These are phyloP conservation scores for Golubevia sp. DNA, from an alignment of 1,284 basidiomycete species.

Conservation along the genomic window DNA sequence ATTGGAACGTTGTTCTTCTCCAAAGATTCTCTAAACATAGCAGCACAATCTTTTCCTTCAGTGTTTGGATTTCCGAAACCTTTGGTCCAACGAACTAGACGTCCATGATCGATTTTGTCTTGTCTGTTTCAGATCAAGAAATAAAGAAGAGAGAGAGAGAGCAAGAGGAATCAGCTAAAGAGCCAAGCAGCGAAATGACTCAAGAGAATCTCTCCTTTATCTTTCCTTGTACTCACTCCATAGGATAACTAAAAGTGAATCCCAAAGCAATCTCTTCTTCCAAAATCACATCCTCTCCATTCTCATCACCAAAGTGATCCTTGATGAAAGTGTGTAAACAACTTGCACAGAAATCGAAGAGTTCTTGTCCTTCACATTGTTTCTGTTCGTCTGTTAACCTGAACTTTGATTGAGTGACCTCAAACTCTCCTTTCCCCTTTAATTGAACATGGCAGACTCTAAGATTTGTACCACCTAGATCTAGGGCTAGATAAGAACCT, in stretches of 20 bases:
- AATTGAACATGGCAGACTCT: conserved; percentile 57
- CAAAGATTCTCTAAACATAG: conserved; percentile 50
- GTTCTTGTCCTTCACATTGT: conserved; percentile 48
- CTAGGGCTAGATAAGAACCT: conserved; percentile 89
- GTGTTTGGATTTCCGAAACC: conserved; percentile 60
- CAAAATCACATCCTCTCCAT: conserved; percentile 38
- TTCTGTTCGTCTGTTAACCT: conserved; percentile 58
- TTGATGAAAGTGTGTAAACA: conserved; percentile 52
- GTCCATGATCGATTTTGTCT: conserved; percentile 56
- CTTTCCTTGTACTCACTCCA: conserved; percentile 11
- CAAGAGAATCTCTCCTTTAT: not conserved
- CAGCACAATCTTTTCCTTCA: conserved; percentile 56
- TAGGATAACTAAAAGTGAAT: conserved; percentile 45
- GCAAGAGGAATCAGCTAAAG: not conserved
- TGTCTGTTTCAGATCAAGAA: conserved; percentile 30
- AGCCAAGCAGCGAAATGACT: not conserved
- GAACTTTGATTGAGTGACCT: conserved; percentile 59
- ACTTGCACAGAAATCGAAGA: conserved; percentile 60
- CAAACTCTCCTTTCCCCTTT: conserved; percentile 53
- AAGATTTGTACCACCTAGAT: conserved; percentile 73
- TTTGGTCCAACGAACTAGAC: conserved; percentile 59
- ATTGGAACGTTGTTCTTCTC: conserved; percentile 48
- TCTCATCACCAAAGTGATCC: conserved; percentile 46
- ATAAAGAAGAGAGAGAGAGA: not conserved
- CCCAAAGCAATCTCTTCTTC: conserved; percentile 52